phyloP scores from a whole-genome alignment of 2,329 filamentous ascomycete species.

The Cladosporium sp. region DNA sequence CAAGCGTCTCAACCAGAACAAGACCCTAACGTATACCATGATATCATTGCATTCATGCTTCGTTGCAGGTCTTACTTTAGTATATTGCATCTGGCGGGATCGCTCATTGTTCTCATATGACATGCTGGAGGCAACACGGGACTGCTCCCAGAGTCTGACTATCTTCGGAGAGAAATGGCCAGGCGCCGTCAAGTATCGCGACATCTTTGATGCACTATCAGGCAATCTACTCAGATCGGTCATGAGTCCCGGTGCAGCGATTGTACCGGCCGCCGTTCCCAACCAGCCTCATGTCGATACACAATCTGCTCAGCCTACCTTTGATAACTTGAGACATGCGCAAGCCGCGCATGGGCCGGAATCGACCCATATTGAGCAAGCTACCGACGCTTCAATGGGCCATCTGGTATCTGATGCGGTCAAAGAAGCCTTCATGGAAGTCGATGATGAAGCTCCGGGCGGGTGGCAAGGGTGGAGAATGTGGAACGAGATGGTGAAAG shows the following conservation, averaged over 20 bases:
- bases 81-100: conserved; percentile 30
- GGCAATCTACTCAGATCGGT: conserved; percentile 5
- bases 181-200: conserved; percentile 11
- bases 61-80: conserved; percentile 27
- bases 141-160: conserved; percentile 6
- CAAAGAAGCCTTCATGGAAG: conserved; percentile 10
- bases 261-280: background rate
- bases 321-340: background rate
- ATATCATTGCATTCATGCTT: conserved; percentile 30
- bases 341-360: too few relatives aligned
- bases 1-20: conserved; percentile 29
- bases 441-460: conserved; percentile 7
- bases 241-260: background rate
- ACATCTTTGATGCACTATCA: conserved; percentile 11
- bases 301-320: background rate
- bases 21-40: conserved; percentile 26
- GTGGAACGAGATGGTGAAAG: conserved; percentile 10
- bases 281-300: background rate
- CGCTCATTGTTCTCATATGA: conserved; percentile 8
- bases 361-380: background rate
- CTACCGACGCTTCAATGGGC: background rate
- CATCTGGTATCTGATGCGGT: conserved; percentile 1
- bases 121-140: conserved; percentile 7
- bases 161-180: conserved; percentile 13
- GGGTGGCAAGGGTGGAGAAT: conserved; percentile 11